Base-by-base conservation (phyloP, 371 early-diverging fungal species). In the Lichtheimia corymbifera region DNA sequence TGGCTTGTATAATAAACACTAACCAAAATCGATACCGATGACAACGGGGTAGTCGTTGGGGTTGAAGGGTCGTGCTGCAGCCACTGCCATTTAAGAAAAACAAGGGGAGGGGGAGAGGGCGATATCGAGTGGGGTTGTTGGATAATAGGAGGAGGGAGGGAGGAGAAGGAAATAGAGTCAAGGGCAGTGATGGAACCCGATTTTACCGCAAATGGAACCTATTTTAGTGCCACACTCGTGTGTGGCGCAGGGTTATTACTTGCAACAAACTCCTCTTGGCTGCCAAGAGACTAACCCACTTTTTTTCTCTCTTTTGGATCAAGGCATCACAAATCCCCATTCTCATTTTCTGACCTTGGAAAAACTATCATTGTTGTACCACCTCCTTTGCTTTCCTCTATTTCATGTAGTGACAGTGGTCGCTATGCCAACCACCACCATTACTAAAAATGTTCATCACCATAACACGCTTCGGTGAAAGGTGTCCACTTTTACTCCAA, bases 21-120 rank as follows among this genome's bases (percentile, higher is more conserved):
- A 64, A 77, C 77, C 77, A 45, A 77, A 77, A 61, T 77, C 77
- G 27, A 77, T 77, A 49, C 77, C 74, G 64, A 77, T 73, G 54
- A 74, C 68, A 9, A 77, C 74, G 12, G 77, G 77, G 50, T 70
- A 77, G 53, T 77, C 77, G 27, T 66, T 67, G 2, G 68, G 61
- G 61, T 64, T 65, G 52, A 74, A 77, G 20, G 66, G 65, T 55
- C 61, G 70, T 42, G 71, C 62, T 59, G 62, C 59, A 47, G 67
- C 65, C 22, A 22, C 22, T 18, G n/a, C n/a, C 22, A 22, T 47
- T 18, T 47, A 9, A 3, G 5, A 18, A 18, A 15, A 22, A 5
- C 2, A 5, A 22, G 7, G 12, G 5, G 14, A 15, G 0, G 12
- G 12, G 22, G 22, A 15, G n/a, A 15, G 47, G 2, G 18, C 15